Evolutionary conservation across 2,329 filamentous ascomycete species (phyloP).

Genomic region (Iodosphaeria phyllophila): DNA sequence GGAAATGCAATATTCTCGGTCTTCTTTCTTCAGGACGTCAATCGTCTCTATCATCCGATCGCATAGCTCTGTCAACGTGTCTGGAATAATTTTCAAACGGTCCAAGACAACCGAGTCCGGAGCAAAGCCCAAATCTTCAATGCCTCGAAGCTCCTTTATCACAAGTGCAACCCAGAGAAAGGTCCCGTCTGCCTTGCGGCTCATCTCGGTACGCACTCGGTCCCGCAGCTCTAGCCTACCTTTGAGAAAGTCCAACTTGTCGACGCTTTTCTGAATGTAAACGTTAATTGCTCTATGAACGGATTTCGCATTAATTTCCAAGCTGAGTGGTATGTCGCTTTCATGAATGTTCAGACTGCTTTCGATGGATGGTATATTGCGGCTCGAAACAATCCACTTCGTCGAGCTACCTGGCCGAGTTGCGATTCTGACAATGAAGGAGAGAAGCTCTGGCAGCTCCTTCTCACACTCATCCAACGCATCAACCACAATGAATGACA

Average conservation of each 20-base stretch:
- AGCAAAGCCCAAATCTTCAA: no score
- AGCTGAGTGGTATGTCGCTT: constrained; percentile 13
- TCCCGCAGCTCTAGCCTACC: no score
- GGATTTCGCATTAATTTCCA: constrained; percentile 17
- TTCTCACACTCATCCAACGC: constrained; percentile 25
- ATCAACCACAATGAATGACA: constrained; percentile 21
- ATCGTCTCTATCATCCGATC: no score
- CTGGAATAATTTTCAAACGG: no score
- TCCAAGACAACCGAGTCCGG: no score
- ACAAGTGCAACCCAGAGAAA: constrained; percentile 25
- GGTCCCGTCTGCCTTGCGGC: constrained; percentile 18
- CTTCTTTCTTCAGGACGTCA: no score
- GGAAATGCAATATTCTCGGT: no score
- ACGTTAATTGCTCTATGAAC: constrained; percentile 16
- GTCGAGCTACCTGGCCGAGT: no score
- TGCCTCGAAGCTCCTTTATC: constrained; percentile 16
- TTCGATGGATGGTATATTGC: constrained; percentile 19
- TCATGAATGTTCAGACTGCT: constrained; percentile 5
- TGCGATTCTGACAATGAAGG: no score
- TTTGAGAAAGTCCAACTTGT: no score
- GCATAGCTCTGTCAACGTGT: no score
- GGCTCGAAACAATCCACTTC: constrained; percentile 25
- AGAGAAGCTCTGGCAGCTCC: constrained; percentile 13
- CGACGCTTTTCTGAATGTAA: constrained; percentile 18
- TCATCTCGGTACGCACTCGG: neutral